A percentile compares a stretch with the other conserved stretches of the same genome.
These are phyloP conservation scores for Lactuca sativa DNA, from an alignment of 129 eudicot genomes.

Conservation along the genomic window DNA sequence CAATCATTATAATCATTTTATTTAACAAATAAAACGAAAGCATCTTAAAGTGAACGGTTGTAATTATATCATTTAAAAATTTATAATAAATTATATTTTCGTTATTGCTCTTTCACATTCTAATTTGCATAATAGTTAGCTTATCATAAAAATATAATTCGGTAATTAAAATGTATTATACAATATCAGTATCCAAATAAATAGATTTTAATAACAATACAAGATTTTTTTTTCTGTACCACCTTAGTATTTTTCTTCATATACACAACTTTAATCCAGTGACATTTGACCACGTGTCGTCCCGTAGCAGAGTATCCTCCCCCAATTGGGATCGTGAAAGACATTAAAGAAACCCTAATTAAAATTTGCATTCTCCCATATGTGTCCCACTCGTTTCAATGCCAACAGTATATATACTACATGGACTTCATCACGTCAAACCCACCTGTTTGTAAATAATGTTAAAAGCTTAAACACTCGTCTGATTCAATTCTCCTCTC, in stretches of 20 bases:
- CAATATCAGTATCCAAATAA: too few species aligned
- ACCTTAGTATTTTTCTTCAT: neutral
- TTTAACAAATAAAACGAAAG: too few species aligned
- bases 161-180: too few species aligned
- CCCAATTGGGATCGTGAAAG: slow-evolving; percentile 23
- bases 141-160: too few species aligned
- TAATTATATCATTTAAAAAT: too few species aligned
- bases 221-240: neutral
- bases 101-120: too few species aligned
- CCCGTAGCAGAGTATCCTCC: neutral
- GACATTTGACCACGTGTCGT: neutral
- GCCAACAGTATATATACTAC: slow-evolving; percentile 25
- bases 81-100: too few species aligned
- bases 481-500: slow-evolving; percentile 17
- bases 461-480: neutral
- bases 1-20: too few species aligned
- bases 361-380: neutral
- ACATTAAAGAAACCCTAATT: slow-evolving; percentile 28
- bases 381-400: slow-evolving; percentile 30
- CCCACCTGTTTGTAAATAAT: slow-evolving; percentile 22
- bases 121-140: too few species aligned
- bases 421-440: slow-evolving; percentile 33
- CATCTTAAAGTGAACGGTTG: too few species aligned
- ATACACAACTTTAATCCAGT: neutral
- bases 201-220: too few species aligned